Base-by-base conservation (phyloP, 2,329 filamentous ascomycete genomes). In the Fusarium sp. region DNA sequence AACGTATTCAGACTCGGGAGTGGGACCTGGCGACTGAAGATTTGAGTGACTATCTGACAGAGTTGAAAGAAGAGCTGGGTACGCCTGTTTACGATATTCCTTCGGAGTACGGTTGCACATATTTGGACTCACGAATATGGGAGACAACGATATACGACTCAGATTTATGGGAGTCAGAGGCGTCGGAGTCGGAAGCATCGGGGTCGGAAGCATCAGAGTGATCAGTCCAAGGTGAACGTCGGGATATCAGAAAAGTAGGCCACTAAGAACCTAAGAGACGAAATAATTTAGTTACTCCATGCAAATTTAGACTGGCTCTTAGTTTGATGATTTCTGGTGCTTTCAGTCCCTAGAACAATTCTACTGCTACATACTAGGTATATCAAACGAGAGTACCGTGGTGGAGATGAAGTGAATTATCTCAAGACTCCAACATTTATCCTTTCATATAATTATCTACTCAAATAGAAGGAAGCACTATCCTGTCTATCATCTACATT, bases 31-130 rank as follows among this genome's bases (percentile, higher is more conserved):
- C 59, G 4, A 10, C 28, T 7, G 50, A 46, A 16, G 51, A 69
- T 37, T 30, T 73, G 14, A 27, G 55, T 4, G 65, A 49, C 3
- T 63, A 49, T 18, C 9, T 71, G 2, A 10, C 46, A 1, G 70
- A 69, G 3, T 21, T 71, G n/a, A 46, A 16, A 42, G 23, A 43
- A 2, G 70, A 73, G 9, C 20, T 73, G 1, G 27, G 37, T 3
- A 56, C 13, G 0, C 50, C 42, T 3, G 41, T 66, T 9, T 67
- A 57, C 21, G 21, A 21, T 5, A 21, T 21, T 5, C 21, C 21
- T 21, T 21, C 21, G 21, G 4, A 5, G 4, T 3, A 21, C 4
- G 55, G 30, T 8, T n/a, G 10, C 4, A 14, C 6, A 0, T 43
- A 18, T 27, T 51, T 6, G 16, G 32, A 25, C n/a, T 14, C 25